Conservation (phyloP, 768 basidiomycete species). For the Psilocybe tampanensis region DNA sequence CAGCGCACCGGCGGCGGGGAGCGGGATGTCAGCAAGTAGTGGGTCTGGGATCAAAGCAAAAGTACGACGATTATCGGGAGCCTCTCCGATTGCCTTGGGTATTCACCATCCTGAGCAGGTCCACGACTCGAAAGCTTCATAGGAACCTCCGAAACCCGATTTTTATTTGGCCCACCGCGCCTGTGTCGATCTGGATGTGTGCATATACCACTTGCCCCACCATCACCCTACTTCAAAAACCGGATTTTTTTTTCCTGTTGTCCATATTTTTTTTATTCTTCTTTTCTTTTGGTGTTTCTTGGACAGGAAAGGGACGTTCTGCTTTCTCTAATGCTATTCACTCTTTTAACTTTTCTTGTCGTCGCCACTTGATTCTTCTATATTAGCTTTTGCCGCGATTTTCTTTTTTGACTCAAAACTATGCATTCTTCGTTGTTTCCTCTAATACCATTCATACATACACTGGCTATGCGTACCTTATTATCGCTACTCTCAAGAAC, state of each 20-base stretch:
- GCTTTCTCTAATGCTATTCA: background rate
- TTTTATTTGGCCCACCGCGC: too few relatives aligned
- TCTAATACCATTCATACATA: too few relatives aligned
- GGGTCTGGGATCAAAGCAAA: slow-evolving; percentile 41
- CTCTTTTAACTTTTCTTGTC: background rate
- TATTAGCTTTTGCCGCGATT: too few relatives aligned
- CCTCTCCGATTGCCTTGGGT: slow-evolving; percentile 27
- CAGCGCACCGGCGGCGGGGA: background rate
- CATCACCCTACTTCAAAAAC: background rate
- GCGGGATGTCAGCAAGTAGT: slow-evolving; percentile 3
- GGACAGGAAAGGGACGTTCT: slow-evolving; percentile 9
- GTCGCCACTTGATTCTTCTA: background rate
- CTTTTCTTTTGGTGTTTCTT: background rate
- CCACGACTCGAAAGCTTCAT: slow-evolving; percentile 17
- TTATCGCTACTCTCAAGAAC: too few relatives aligned
- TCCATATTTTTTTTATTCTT: background rate
- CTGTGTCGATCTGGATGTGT: too few relatives aligned
- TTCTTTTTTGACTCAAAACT: too few relatives aligned
- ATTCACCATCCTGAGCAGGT: background rate
- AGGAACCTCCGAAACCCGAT: background rate
- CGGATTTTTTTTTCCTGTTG: slow-evolving; percentile 1
- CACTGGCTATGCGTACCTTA: too few relatives aligned
- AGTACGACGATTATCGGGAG: slow-evolving; percentile 49
- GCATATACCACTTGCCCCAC: background rate
- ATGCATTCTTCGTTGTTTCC: too few relatives aligned